Conservation (phyloP, 495 filamentous ascomycete genomes). For the Hamigera avellanea region DNA sequence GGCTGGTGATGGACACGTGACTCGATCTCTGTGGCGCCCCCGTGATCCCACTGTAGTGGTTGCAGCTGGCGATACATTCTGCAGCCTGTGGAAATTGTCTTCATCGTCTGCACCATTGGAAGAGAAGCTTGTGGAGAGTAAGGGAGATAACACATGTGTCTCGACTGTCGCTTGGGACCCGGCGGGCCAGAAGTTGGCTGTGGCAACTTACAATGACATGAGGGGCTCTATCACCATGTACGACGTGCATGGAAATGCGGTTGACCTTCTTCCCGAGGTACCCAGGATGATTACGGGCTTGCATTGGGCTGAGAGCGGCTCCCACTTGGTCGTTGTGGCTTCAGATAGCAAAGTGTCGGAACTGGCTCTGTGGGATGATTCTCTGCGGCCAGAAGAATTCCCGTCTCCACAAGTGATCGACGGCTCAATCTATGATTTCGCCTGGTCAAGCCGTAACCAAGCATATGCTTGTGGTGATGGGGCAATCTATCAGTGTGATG, state of each 20-base stretch:
- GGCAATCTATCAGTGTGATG: slow-evolving; percentile 30
- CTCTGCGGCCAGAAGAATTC: slow-evolving; percentile 28
- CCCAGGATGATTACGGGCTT: slow-evolving; percentile 33
- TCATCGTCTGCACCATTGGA: slow-evolving; percentile 20
- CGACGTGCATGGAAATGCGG: slow-evolving; percentile 44
- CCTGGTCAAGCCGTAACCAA: slow-evolving; percentile 23
- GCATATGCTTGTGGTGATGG: slow-evolving; percentile 30
- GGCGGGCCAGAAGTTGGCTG: slow-evolving; percentile 52
- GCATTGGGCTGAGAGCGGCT: slow-evolving; percentile 26
- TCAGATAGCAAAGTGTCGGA: slow-evolving; percentile 30
- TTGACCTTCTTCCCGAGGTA: slow-evolving; percentile 36
- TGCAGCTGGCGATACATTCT: slow-evolving; percentile 66
- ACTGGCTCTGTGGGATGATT: slow-evolving; percentile 36
- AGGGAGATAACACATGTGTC: slow-evolving; percentile 23
- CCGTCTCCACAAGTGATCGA: slow-evolving; percentile 28
- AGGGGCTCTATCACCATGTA: slow-evolving; percentile 60
- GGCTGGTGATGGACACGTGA: slow-evolving; percentile 50
- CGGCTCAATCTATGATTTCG: slow-evolving; percentile 25
- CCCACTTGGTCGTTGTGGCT: slow-evolving; percentile 31
- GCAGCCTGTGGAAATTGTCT: slow-evolving; percentile 65
- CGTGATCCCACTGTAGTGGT: slow-evolving; percentile 61
- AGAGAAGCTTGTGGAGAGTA: slow-evolving; percentile 28
- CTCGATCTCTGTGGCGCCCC: slow-evolving; percentile 68
- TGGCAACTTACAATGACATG: slow-evolving; percentile 52
- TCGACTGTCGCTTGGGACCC: slow-evolving; percentile 62